Base-by-base conservation (phyloP, 768 basidiomycete genomes). In the Termitomyces sp. region DNA sequence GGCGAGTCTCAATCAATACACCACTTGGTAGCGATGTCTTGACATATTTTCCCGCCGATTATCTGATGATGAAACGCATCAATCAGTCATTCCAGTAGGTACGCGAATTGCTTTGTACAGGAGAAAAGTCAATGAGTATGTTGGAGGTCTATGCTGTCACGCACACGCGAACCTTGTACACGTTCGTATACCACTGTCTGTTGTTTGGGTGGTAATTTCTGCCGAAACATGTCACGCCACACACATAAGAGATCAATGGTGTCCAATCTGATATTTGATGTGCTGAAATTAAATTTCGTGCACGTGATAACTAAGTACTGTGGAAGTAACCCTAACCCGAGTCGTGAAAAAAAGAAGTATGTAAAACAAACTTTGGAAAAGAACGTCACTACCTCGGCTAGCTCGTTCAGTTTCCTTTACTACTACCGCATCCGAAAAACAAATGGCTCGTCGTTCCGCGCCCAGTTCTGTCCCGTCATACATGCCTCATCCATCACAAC, bases 401-500 rank as follows among this genome's bases (percentile, higher is more conserved):
- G 4, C 38, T 17, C 4, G 38, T 31, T 35, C 15, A 23, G 21
- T 21, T 15, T 35, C 14, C 19, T 35, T 30, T 21, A 38, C 28
- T 12, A 42, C 28, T 1, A 37, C 35, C 14, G 35, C 31, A 54
- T 6, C 30, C 30, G 9, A 9, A 31, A 31, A 31, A 40, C 46
- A 64, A 61, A 90, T 91, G 89, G 79, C 89, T 61, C 87, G 89
- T 59, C 88, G 89, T 54, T 68, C 71, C 41, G 68, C 72, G 28
- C 83, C 87, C 53, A 69, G 75, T 58, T 71, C 84, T 56, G 75
- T 75, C 60, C 75, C 80, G 4, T 69, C 79, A 17, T 85, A 84
- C 66, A 78, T 87, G 62, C 75, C 81, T 3, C 78, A 78, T 51
- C 73, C 71, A 35, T 72, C 71, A 30, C 71, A 71, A 19, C 63